These are phyloP conservation scores for Trypanosoma platydactyli DNA, from an alignment of 208 protist genomes.

Conservation along the genomic window DNA sequence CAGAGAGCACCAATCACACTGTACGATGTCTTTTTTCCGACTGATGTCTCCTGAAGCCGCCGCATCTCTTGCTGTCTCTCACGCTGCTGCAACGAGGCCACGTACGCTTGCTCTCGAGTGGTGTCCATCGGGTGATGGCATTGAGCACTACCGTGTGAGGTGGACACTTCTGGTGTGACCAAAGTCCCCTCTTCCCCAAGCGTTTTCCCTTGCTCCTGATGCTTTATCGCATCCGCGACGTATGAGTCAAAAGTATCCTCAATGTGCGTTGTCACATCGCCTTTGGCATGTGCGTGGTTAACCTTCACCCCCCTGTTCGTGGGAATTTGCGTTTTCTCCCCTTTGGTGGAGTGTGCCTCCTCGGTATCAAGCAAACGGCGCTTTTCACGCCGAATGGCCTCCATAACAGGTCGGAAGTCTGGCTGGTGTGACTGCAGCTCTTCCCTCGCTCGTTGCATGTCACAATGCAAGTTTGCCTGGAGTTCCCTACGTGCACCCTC, in stretches of 20 bases:
- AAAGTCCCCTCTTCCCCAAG: background rate
- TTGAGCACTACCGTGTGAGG: background rate
- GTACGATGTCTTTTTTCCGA: background rate
- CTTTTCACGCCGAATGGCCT: conserved; percentile 50
- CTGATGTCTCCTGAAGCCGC: conserved; percentile 26
- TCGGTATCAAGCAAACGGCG: conserved; percentile 30
- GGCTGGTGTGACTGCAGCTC: conserved; percentile 50
- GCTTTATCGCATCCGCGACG: background rate
- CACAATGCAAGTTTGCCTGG: conserved; percentile 28
- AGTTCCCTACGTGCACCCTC: conserved; percentile 55
- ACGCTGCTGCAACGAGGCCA: conserved; percentile 24
- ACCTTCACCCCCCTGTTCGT: background rate
- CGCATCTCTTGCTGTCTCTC: conserved; percentile 45
- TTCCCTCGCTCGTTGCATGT: conserved; percentile 41
- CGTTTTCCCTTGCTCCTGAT: background rate
- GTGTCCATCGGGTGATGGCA: conserved; percentile 82
- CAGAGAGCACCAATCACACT: conserved; percentile 14
- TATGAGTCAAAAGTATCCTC: background rate
- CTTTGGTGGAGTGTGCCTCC: background rate
- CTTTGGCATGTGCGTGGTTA: background rate
- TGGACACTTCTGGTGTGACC: background rate
- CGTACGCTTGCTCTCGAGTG: conserved; percentile 41
- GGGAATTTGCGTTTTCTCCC: background rate
- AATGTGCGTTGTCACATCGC: background rate
- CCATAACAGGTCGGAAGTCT: conserved; percentile 60